phyloP scores from a whole-genome alignment of 257 asterid genomes.

The Scutellaria barbata region DNA sequence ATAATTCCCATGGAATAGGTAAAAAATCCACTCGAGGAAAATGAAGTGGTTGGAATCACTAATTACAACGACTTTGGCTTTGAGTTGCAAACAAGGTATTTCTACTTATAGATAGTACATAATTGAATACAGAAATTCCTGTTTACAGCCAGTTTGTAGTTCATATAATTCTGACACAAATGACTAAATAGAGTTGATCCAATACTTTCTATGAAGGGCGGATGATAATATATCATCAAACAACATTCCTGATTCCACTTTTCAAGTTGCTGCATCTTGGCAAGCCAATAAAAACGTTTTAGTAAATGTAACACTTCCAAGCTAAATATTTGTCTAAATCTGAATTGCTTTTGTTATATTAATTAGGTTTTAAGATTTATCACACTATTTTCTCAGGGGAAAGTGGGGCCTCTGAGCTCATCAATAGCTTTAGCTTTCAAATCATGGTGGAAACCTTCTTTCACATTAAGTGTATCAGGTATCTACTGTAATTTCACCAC shows the following conservation, averaged over 20 bases:
- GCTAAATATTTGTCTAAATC: background rate
- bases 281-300: constrained; percentile 89
- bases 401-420: constrained; percentile 86
- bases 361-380: constrained; percentile 15
- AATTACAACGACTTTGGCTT: constrained; percentile 92
- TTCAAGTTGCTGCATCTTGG: constrained; percentile 97
- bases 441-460: constrained; percentile 98
- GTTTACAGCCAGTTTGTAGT: constrained; percentile 26
- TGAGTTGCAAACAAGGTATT: constrained; percentile 84
- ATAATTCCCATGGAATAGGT: constrained; percentile 48
- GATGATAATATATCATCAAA: constrained; percentile 58
- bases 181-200: constrained; percentile 12
- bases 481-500: constrained; percentile 21
- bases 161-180: constrained; percentile 24
- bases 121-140: constrained; percentile 1
- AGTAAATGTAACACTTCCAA: constrained; percentile 59
- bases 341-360: constrained; percentile 8
- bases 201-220: constrained; percentile 48
- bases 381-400: constrained; percentile 60
- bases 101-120: constrained; percentile 27
- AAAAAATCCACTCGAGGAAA: constrained; percentile 84
- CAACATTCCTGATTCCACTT: constrained; percentile 69
- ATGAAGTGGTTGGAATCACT: constrained; percentile 88
- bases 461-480: constrained; percentile 88
- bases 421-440: constrained; percentile 84